Evolutionary conservation across 192 early-diverging fungal genomes (phyloP), one percentile per base, ranked within the genome.

Genomic region (Coemansia sp.): DNA sequence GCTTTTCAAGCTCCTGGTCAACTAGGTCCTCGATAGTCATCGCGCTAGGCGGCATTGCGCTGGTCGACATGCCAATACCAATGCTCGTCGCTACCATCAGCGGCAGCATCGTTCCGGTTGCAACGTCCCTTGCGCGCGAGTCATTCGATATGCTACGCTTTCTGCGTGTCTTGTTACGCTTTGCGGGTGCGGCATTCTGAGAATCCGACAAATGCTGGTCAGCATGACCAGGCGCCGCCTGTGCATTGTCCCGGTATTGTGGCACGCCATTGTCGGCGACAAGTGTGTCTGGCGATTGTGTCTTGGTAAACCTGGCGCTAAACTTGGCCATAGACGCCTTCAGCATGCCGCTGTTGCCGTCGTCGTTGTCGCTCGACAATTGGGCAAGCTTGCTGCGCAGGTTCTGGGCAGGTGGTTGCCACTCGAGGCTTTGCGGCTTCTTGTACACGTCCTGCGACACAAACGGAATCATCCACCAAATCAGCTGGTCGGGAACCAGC

Each of bases 401-500:
- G 28, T 53, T 81, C 66, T 72, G 78, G 21, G 78, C 78, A 2
- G 79, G 79, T 44, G 79, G 69, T 63, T 72, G 73, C 72, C 72
- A 75, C 54, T 72, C 79, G 36, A 82, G 66, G 57, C 64, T 75
- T 21, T 66, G 69, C n/a, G 79, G 79, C 60, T 68, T 65, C 28
- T 72, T 72, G 66, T 82, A 82, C 5, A 82, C 65, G 47, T 81
- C 79, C 36, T 75, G 72, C 26, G 73, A 40, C 37, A 81, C 73
- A 60, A 75, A 75, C 37, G 79, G 79, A 48, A 81, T 31, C 70
- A 81, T 69, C 79, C 79, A 81, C 79, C 79, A 75, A 23, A 81
- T 70, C 37, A 81, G 73, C 70, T 81, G 50, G 64, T 95, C 92
- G 2, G 97, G 97, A 19, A 95, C 76, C 15, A 97, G 71, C n/a